Evolutionary conservation across 148 eudicot species (phyloP).

Genomic region (Silene latifolia): DNA sequence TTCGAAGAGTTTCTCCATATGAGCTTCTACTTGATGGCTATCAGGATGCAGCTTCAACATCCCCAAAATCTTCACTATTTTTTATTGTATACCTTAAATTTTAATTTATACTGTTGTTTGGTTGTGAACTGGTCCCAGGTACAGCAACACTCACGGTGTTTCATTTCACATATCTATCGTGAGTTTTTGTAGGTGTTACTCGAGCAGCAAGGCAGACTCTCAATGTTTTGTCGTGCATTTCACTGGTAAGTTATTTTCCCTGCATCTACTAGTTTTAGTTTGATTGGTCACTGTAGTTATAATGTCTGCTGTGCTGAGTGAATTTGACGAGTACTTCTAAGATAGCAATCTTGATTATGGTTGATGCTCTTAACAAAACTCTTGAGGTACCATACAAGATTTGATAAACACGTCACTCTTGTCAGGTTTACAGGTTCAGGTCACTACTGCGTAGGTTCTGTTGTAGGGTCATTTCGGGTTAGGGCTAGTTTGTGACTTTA

Average conservation of each 20-base stretch:
- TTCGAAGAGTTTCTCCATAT: too few species aligned
- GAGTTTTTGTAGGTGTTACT: not conserved
- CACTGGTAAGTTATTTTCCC: slow-evolving; percentile 6
- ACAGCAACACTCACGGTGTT: too few species aligned
- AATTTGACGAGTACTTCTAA: not conserved
- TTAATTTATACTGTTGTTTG: not conserved
- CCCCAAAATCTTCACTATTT: too few species aligned
- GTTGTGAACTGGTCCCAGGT: not conserved
- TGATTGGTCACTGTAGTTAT: not conserved
- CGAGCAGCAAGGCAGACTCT: too few species aligned
- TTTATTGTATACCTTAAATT: not conserved
- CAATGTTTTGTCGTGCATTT: not conserved
- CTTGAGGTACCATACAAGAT: not conserved
- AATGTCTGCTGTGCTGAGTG: not conserved
- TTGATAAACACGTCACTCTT: not conserved
- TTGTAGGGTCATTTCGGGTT: too few species aligned
- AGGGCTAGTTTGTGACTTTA: too few species aligned
- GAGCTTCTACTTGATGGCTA: too few species aligned
- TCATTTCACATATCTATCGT: not conserved
- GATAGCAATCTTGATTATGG: too few species aligned
- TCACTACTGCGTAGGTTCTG: not conserved
- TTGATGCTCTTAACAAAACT: not conserved
- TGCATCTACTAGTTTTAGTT: slow-evolving; percentile 1
- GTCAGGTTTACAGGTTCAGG: not conserved
- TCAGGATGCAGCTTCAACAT: too few species aligned